These are phyloP conservation scores for Suillus subalutaceus DNA, from an alignment of 768 basidiomycete genomes.

Conservation along the genomic window DNA sequence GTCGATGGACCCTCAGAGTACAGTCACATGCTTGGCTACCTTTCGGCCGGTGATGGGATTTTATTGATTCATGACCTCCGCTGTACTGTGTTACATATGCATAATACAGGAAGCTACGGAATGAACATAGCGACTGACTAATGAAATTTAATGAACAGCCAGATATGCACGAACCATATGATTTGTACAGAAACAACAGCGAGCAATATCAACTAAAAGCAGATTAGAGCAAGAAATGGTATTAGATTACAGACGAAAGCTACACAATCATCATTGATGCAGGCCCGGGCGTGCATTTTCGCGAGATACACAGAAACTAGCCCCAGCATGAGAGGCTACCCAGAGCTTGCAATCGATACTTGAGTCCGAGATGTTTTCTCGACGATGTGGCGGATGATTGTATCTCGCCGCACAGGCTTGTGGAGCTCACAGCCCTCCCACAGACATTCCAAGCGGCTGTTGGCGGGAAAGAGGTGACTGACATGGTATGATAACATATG, in stretches of 20 bases:
- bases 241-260: background rate
- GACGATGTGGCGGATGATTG: background rate
- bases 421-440: background rate
- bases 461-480: background rate
- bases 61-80: background rate
- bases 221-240: background rate
- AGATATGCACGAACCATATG: background rate
- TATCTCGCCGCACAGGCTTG: background rate
- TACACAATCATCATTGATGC: background rate
- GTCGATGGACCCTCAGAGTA: background rate
- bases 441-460: background rate
- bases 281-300: background rate
- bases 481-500: background rate
- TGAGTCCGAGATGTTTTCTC: background rate
- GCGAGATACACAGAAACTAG: background rate
- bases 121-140: too few species aligned
- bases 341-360: background rate
- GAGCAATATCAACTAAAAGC: background rate
- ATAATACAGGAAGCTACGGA: background rate
- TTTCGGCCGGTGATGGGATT: background rate
- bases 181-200: background rate
- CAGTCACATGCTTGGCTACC: background rate
- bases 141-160: too few species aligned
- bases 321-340: background rate
- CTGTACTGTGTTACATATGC: background rate